Evolutionary conservation across 1,284 basidiomycete species (phyloP).

Genomic region (Boletus mariae): DNA sequence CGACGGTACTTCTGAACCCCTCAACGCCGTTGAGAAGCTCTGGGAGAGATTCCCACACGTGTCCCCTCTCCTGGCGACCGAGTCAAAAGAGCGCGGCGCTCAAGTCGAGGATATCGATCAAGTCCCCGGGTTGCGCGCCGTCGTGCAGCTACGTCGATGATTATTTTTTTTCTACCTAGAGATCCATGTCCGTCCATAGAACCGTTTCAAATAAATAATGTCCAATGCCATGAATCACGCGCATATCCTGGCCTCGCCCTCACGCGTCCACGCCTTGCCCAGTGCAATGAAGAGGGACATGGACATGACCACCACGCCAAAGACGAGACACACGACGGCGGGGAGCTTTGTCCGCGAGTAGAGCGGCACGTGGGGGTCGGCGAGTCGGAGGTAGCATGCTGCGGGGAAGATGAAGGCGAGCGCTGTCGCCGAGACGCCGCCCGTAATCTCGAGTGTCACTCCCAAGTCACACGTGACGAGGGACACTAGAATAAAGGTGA

Average conservation of each 20-base stretch:
- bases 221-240: slow-evolving; percentile 34
- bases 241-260: slow-evolving; percentile 68
- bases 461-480: slow-evolving; percentile 95
- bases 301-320: slow-evolving; percentile 78
- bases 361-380: slow-evolving; percentile 57
- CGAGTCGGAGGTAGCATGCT: slow-evolving; percentile 79
- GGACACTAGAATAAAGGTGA: slow-evolving; percentile 54
- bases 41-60: slow-evolving; percentile 76
- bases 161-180: not conserved
- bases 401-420: slow-evolving; percentile 95
- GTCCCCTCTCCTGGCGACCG: slow-evolving; percentile 74
- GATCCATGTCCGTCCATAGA: slow-evolving; percentile 9
- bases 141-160: slow-evolving; percentile 34
- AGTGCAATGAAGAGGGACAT: slow-evolving; percentile 76
- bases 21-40: slow-evolving; percentile 60
- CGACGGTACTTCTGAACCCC: slow-evolving; percentile 41
- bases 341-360: slow-evolving; percentile 69
- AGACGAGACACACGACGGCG: slow-evolving; percentile 67
- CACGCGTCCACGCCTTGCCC: slow-evolving; percentile 69
- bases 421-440: slow-evolving; percentile 90
- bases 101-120: slow-evolving; percentile 57
- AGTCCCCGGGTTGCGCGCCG: slow-evolving; percentile 59
- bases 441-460: slow-evolving; percentile 95
- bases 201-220: slow-evolving; percentile 16
- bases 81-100: slow-evolving; percentile 73